Percentiles rank a stretch among this genome's conserved stretches.
These are phyloP conservation scores for Narthecium ossifragum DNA, from an alignment of 106 monocot genomes.

Conservation along the genomic window DNA sequence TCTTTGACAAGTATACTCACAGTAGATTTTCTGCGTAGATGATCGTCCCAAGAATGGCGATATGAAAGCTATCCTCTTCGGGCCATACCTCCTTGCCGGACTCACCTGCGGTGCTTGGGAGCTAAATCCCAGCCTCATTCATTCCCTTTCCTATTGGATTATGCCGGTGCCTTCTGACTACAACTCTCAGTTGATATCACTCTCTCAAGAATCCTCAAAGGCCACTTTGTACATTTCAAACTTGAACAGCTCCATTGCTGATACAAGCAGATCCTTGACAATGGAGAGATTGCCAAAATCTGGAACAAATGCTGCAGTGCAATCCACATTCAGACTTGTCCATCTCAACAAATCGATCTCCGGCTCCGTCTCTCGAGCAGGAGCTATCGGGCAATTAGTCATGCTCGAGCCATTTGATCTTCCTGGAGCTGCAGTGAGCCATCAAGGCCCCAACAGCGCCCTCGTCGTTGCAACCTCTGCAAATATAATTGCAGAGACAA, in stretches of 20 bases:
- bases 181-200: constrained; percentile 46
- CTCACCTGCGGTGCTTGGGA: constrained; percentile 64
- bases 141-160: constrained; percentile 56
- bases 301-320: constrained; percentile 49
- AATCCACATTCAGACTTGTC: constrained; percentile 62
- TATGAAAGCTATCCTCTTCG: constrained; percentile 70
- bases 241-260: background rate
- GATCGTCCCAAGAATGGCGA: constrained; percentile 54
- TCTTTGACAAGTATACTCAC: too few species aligned
- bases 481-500: background rate
- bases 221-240: constrained; percentile 33
- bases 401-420: constrained; percentile 21
- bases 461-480: background rate
- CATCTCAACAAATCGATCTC: constrained; percentile 10
- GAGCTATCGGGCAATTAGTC: background rate
- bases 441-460: background rate
- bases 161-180: constrained; percentile 35
- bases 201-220: constrained; percentile 35
- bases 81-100: constrained; percentile 82
- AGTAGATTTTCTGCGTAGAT: constrained; percentile 25
- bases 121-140: constrained; percentile 27
- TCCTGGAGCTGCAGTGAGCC: constrained; percentile 4
- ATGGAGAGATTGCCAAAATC: constrained; percentile 40
- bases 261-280: constrained; percentile 35
- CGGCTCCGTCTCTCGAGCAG: background rate